Evolutionary conservation across 352 stramenopile genomes (phyloP).

Genomic region (Phytophthora sp.): DNA sequence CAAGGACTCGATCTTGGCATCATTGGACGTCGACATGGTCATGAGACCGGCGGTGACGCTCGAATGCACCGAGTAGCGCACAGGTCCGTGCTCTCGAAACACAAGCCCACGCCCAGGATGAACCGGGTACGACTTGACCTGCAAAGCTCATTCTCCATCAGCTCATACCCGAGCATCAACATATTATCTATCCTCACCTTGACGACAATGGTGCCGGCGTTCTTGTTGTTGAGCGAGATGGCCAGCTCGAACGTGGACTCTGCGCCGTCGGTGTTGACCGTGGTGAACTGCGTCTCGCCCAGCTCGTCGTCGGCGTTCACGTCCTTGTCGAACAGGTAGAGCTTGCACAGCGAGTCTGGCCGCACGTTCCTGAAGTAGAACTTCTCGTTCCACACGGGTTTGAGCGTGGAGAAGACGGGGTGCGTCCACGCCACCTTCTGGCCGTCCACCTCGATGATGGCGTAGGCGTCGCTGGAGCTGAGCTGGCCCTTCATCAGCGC

Average conservation of each 20-base stretch:
- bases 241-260: conserved; percentile 28
- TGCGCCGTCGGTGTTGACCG: conserved; percentile 10
- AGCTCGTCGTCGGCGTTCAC: conserved; percentile 32
- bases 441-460: conserved; percentile 31
- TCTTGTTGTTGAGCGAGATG: conserved; percentile 14
- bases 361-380: conserved; percentile 40
- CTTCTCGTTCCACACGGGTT: conserved; percentile 41
- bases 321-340: conserved; percentile 39
- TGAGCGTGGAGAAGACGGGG: conserved; percentile 35
- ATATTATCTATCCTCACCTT: conserved; percentile 2
- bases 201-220: conserved; percentile 29
- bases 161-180: background rate
- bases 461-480: conserved; percentile 41
- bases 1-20: conserved; percentile 25
- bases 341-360: conserved; percentile 29
- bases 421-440: conserved; percentile 33
- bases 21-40: conserved; percentile 11
- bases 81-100: conserved; percentile 29
- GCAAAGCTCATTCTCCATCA: background rate
- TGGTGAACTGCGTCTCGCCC: conserved; percentile 26
- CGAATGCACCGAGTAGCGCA: conserved; percentile 43
- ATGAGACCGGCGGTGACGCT: conserved; percentile 29
- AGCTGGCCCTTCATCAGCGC: conserved; percentile 22
- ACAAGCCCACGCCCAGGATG: background rate
- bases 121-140: conserved; percentile 23